Conservation (phyloP, 129 eudicot species). For the Tanacetum coccineum region DNA sequence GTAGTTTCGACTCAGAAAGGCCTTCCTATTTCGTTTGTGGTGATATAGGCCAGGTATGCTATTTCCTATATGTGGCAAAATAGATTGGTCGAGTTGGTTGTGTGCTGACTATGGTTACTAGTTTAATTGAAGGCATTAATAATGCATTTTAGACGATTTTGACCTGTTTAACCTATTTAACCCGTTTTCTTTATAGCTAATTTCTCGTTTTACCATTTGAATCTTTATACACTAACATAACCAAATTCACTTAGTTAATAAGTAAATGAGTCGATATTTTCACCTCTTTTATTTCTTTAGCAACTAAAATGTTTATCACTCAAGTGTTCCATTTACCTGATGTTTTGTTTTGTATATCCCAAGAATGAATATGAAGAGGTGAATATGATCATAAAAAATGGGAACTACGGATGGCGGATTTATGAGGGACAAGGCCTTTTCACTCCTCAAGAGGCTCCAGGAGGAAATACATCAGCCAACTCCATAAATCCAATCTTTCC, state of each 20-base stretch:
- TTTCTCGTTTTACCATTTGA: too few species aligned
- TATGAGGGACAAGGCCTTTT: slow-evolving; percentile 55
- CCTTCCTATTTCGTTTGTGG: slow-evolving; percentile 72
- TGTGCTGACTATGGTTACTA: too few species aligned
- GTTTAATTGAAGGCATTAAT: too few species aligned
- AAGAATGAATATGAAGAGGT: slow-evolving; percentile 75
- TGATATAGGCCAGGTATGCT: slow-evolving; percentile 71
- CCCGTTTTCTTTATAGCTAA: too few species aligned
- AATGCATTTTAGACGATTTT: too few species aligned
- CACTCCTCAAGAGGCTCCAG: slow-evolving; percentile 40
- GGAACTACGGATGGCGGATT: slow-evolving; percentile 78
- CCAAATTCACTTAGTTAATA: too few species aligned
- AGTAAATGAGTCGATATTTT: too few species aligned
- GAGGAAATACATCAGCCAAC: slow-evolving; percentile 47
- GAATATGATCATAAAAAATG: slow-evolving; percentile 54
- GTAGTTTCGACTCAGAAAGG: slow-evolving; percentile 79
- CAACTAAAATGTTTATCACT: not conserved
- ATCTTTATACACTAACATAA: too few species aligned
- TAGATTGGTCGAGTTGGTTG: too few species aligned
- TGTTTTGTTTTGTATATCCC: not conserved
- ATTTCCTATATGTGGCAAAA: too few species aligned
- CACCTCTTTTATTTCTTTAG: not conserved
- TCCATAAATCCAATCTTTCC: slow-evolving; percentile 52
- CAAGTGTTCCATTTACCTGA: not conserved
- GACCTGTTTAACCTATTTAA: too few species aligned